Conservation (phyloP, 441 rosid species). For the Isatis lusitanica region DNA sequence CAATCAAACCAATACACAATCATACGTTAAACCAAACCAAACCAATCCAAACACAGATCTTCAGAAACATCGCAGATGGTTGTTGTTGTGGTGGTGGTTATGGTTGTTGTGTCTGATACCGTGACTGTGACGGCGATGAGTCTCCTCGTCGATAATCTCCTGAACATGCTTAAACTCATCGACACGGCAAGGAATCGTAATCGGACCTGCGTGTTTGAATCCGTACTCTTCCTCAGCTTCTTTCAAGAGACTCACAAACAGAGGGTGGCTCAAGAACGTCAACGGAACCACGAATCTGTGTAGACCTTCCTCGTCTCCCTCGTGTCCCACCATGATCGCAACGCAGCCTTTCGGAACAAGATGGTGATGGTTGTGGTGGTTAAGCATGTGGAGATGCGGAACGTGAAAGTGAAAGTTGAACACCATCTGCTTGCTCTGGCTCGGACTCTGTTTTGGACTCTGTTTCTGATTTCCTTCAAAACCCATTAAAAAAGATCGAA, state of each 20-base stretch:
- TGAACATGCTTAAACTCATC: conserved; percentile 65
- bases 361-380: conserved; percentile 38
- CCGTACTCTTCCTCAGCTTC: conserved; percentile 82
- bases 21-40: conserved; percentile 23
- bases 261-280: conserved; percentile 70
- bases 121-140: conserved; percentile 31
- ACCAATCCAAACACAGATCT: conserved; percentile 17
- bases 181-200: conserved; percentile 75
- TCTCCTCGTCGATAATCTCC: conserved; percentile 62
- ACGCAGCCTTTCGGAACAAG: conserved; percentile 72
- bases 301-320: conserved; percentile 52
- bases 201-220: conserved; percentile 67
- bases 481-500: conserved; percentile 43
- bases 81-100: conserved; percentile 20
- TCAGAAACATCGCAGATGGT: conserved; percentile 52
- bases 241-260: conserved; percentile 55
- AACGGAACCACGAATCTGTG: conserved; percentile 75
- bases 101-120: conserved; percentile 16
- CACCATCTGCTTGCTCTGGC: conserved; percentile 23
- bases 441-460: conserved; percentile 18
- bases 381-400: conserved; percentile 57
- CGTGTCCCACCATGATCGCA: conserved; percentile 73
- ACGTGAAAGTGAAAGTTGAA: conserved; percentile 42
- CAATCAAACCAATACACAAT: conserved; percentile 9
- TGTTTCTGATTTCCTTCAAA: conserved; percentile 33